phyloP scores from a whole-genome alignment of 352 stramenopile species.

The Phytophthora multivora region DNA sequence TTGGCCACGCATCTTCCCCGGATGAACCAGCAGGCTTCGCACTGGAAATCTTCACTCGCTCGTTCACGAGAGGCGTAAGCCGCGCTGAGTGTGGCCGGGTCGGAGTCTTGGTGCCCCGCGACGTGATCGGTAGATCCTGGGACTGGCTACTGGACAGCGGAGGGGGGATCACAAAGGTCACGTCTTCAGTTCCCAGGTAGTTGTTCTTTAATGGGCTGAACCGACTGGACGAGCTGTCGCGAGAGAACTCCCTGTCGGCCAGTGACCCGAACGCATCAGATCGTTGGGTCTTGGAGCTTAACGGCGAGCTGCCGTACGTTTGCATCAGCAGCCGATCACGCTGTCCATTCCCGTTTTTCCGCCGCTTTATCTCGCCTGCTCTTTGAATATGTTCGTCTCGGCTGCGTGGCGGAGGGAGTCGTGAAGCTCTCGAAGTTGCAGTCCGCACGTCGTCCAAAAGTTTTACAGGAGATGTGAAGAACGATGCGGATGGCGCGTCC shows the following conservation, averaged over 20 bases:
- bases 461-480: conserved; percentile 45
- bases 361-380: conserved; percentile 33
- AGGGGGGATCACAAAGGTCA: conserved; percentile 58
- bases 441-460: conserved; percentile 26
- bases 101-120: conserved; percentile 30
- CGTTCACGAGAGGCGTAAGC: conserved; percentile 45
- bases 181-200: conserved; percentile 40
- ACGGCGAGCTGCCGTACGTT: conserved; percentile 50
- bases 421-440: conserved; percentile 28
- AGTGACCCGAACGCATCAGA: conserved; percentile 13
- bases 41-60: conserved; percentile 46
- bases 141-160: conserved; percentile 44
- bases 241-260: conserved; percentile 9
- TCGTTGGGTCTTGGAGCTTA: conserved; percentile 25
- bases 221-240: conserved; percentile 20
- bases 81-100: conserved; percentile 37
- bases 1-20: conserved; percentile 19
- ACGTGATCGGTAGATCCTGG: conserved; percentile 23
- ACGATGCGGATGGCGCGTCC: conserved; percentile 23
- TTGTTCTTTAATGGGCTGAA: conserved; percentile 54
- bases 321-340: conserved; percentile 53
- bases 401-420: conserved; percentile 42
- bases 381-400: conserved; percentile 46
- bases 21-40: conserved; percentile 19
- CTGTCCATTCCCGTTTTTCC: conserved; percentile 47